Conservation (phyloP, 1,284 basidiomycete genomes). For the Moniliophthora roreri region DNA sequence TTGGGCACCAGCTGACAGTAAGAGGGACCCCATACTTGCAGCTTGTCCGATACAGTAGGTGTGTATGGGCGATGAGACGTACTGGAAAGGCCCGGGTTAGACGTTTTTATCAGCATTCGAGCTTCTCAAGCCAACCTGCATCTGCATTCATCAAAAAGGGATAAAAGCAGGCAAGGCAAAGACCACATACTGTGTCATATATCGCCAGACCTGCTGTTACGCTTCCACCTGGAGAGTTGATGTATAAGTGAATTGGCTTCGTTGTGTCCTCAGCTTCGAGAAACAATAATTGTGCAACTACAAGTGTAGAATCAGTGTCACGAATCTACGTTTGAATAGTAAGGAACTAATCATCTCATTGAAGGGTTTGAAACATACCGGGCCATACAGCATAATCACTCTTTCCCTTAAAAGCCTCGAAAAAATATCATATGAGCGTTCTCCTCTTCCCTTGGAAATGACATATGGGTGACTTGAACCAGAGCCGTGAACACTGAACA, state of each 20-base stretch:
- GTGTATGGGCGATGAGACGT: conserved; percentile 90
- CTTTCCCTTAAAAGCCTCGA: conserved; percentile 87
- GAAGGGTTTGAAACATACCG: conserved; percentile 50
- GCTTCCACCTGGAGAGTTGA: conserved; percentile 92
- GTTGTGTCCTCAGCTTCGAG: conserved; percentile 91
- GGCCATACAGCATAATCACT: conserved; percentile 90
- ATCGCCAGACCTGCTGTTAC: conserved; percentile 93
- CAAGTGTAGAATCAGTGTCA: conserved; percentile 80
- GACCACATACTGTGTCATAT: conserved; percentile 79
- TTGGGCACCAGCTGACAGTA: conserved; percentile 84
- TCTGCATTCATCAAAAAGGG: conserved; percentile 40
- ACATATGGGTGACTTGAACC: conserved; percentile 5
- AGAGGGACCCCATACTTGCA: conserved; percentile 90
- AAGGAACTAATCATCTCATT: not conserved
- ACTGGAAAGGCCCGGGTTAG: conserved; percentile 44
- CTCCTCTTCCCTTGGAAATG: conserved; percentile 74
- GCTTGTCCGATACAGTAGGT: conserved; percentile 94
- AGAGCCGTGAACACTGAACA: conserved; percentile 22
- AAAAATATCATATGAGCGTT: conserved; percentile 94
- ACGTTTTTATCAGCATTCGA: conserved; percentile 11
- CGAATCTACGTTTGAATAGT: conserved; percentile 60
- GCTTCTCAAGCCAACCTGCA: conserved; percentile 60
- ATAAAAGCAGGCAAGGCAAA: not conserved
- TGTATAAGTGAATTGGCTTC: conserved; percentile 91
- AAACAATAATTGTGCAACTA: conserved; percentile 89